Evolutionary conservation across 495 filamentous ascomycete genomes (phyloP).

Genomic region (Neurospora tetrasperma): DNA sequence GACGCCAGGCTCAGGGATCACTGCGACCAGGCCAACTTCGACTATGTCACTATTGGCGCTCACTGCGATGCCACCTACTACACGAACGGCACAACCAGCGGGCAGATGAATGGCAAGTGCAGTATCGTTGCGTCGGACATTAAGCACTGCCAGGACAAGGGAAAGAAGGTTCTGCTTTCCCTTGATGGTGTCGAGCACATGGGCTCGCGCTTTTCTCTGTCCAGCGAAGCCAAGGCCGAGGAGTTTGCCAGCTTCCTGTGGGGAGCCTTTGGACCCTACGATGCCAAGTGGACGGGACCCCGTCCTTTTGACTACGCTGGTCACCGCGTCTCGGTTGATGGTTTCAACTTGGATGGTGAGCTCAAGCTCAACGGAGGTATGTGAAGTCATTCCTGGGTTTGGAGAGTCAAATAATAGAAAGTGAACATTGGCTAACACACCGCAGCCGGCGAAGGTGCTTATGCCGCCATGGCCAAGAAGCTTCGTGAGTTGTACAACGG

Average conservation of each 20-base stretch:
- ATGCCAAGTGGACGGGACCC: conserved; percentile 24
- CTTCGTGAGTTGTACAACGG: conserved; percentile 39
- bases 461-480: conserved; percentile 37
- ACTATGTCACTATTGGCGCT: conserved; percentile 28
- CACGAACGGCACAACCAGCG: conserved; percentile 16
- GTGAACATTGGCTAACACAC: neutral
- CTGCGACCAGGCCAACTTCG: conserved; percentile 25
- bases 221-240: conserved; percentile 38
- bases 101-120: conserved; percentile 32
- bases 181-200: conserved; percentile 40
- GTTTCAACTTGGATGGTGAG: conserved; percentile 63
- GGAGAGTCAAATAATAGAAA: neutral
- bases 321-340: conserved; percentile 42
- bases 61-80: conserved; percentile 28
- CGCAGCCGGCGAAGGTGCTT: conserved; percentile 18
- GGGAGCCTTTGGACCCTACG: conserved; percentile 52
- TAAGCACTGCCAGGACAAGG: conserved; percentile 47
- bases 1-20: conserved; percentile 15
- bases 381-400: neutral
- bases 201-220: conserved; percentile 33
- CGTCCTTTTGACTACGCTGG: conserved; percentile 49
- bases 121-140: conserved; percentile 43
- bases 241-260: conserved; percentile 54
- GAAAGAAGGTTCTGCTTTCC: conserved; percentile 57
- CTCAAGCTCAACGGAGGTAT: conserved; percentile 16